A percentile compares a stretch with the other conserved stretches of the same genome.
Conservation (phyloP, 2,329 filamentous ascomycete genomes). For the Ascochyta rabiei region DNA sequence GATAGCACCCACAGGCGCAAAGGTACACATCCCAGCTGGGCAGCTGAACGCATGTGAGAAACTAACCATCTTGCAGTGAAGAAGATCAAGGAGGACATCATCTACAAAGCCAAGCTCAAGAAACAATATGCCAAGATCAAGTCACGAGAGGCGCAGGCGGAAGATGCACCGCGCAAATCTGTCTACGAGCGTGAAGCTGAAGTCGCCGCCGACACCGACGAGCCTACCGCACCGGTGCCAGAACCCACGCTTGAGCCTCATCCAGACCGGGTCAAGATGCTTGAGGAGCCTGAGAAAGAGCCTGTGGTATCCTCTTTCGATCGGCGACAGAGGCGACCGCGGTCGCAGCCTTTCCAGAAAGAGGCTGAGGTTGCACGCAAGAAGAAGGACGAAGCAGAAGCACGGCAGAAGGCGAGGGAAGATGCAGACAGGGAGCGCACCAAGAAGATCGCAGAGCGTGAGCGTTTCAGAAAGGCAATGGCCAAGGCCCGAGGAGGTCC, state of each 20-base stretch:
- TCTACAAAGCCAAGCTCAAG: slow-evolving; percentile 91
- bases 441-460: slow-evolving; percentile 64
- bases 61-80: slow-evolving; percentile 61
- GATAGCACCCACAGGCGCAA: slow-evolving; percentile 89
- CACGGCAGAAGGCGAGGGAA: slow-evolving; percentile 63
- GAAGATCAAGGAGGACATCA: slow-evolving; percentile 87
- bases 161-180: slow-evolving; percentile 38
- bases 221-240: slow-evolving; percentile 29
- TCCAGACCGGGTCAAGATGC: slow-evolving; percentile 65
- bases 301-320: slow-evolving; percentile 26
- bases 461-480: slow-evolving; percentile 73
- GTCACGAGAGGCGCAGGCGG: slow-evolving; percentile 57
- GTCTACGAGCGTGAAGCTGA: slow-evolving; percentile 42
- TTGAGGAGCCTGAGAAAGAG: slow-evolving; percentile 52
- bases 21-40: slow-evolving; percentile 51
- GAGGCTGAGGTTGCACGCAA: slow-evolving; percentile 56
- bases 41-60: background rate
- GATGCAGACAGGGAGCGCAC: slow-evolving; percentile 67
- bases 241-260: slow-evolving; percentile 60
- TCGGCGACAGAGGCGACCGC: slow-evolving; percentile 33
- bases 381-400: slow-evolving; percentile 68
- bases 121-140: slow-evolving; percentile 92
- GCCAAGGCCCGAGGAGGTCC: slow-evolving; percentile 65
- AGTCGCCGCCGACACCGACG: slow-evolving; percentile 20
- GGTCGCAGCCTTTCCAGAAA: slow-evolving; percentile 50